Evolutionary conservation across 768 basidiomycete genomes (phyloP), one percentile per base, ranked within the genome.

Genomic region (Lyophyllum atratum): DNA sequence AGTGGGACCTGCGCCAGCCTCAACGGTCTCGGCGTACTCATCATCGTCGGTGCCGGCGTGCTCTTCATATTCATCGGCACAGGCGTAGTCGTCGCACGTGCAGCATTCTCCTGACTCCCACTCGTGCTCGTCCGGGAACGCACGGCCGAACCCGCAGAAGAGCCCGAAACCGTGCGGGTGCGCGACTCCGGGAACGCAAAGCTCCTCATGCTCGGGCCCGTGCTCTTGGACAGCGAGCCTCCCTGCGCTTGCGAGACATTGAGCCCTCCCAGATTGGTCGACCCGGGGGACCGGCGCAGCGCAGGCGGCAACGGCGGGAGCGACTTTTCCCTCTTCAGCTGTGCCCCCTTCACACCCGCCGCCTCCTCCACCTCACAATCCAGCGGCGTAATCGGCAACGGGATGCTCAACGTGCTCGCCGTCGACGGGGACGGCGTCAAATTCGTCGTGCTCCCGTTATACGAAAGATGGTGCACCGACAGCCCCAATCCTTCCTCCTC

Each of bases 311-410:
- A 60, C 1, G 76, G 76, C 2, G 76, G 70, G 19, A 79, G 37
- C 46, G 73, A 67, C 67, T 78, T 72, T 53, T 77, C 64, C 62
- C 74, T 74, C 45, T 72, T 63, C 33, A 66, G 55, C 25, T 44
- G 55, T 4, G 59, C 51, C 37, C 46, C 26, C 22, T 58, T 62
- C 14, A 49, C 33, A 37, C 45, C 39, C 34, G 2, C 56, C 52
- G 55, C 29, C 26, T 33, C 11, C 22, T 37, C 26, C 45, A 28
- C 21, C 29, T 55, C 54, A 19, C 67, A 53, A n/a, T 75, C 70
- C 43, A 61, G 53, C n/a, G 76, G 73, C 4, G 76, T 75, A 11
- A 66, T 44, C 10, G 74, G 74, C 58, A 72, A 55, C 0, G 72
- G 70, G 17, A 72, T 72, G 59, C 74, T 74, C 25, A 74, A 43